Base-by-base conservation (phyloP, 257 asterid genomes). In the Petunia axillaris region DNA sequence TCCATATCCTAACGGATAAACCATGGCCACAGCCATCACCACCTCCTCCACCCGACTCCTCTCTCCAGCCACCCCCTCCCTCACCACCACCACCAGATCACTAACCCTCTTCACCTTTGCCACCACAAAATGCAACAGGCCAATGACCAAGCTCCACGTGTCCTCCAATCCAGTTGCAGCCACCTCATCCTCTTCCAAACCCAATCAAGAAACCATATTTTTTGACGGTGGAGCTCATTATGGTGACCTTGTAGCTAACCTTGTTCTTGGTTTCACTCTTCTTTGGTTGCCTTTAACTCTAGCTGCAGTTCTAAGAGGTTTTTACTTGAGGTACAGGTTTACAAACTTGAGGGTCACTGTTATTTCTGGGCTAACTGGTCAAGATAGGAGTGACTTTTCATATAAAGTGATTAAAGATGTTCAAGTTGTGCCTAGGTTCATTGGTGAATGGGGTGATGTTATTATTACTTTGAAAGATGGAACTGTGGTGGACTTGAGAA, bases 141-240 rank as follows among this genome's bases (percentile, higher is more conserved):
- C 88, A 60, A 83, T 82, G 86, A 89, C 92, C 78, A 91, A 64
- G 65, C 91, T 90, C 89, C 91, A 82, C 89, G 97, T 91, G 55
- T 90, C 98, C 82, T 90, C 98, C 87, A 85, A 87, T 38, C 90
- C 97, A 80, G 4, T 93, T 78, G 11, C 91, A 77, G 1, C 93
- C 84, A 0, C 87, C 79, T 2, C 89, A 85, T 8, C 88, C 62
- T 0, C 88, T 41, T 71, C 86, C 84, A 81, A 81, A 70, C 79
- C 81, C 83, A 82, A 81, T 71, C 86, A 89, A 88, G 99, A 95
- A 87, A 89, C 90, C 85, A 81, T 93, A 54, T 93, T 84, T 76
- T 93, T 92, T 88, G 97, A 95, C 83, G 99, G 99, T 46, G 99
- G 99, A 3, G 97, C 99, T 14, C 99, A 93, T 88, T 95, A 93